These are phyloP conservation scores for Avena sativa DNA, from an alignment of 176 grass and related monocot species.

Conservation along the genomic window DNA sequence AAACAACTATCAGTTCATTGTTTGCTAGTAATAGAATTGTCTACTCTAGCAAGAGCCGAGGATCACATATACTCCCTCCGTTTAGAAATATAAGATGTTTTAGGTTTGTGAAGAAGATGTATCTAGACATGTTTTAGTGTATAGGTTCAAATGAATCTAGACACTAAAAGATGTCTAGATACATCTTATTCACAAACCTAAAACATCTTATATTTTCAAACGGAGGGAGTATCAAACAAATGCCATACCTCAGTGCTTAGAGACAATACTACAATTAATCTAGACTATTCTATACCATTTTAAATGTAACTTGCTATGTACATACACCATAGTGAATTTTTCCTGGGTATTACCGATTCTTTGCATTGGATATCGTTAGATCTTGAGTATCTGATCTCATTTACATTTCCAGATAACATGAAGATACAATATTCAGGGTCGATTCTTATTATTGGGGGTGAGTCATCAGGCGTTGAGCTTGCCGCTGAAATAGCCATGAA, in stretches of 20 bases:
- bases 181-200: too few species aligned
- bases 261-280: too few species aligned
- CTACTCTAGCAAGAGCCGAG: too few species aligned
- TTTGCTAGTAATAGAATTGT: background rate
- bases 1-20: background rate
- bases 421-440: constrained; percentile 52
- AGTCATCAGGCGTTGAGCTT: constrained; percentile 53
- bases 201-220: too few species aligned
- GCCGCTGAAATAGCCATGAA: constrained; percentile 44
- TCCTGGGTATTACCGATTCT: background rate
- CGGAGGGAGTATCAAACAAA: too few species aligned
- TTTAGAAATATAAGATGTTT: too few species aligned
- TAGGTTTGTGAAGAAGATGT: too few species aligned
- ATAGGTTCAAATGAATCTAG: too few species aligned
- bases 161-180: too few species aligned
- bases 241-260: too few species aligned
- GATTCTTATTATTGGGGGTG: constrained; percentile 50
- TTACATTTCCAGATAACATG: constrained; percentile 47
- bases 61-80: too few species aligned
- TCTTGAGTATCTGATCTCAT: constrained; percentile 8
- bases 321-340: background rate
- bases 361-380: constrained; percentile 13
- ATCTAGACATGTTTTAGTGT: too few species aligned
- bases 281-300: background rate
- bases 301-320: background rate